Conservation (phyloP, 2,329 filamentous ascomycete species). For the Penicillium verrucosum region DNA sequence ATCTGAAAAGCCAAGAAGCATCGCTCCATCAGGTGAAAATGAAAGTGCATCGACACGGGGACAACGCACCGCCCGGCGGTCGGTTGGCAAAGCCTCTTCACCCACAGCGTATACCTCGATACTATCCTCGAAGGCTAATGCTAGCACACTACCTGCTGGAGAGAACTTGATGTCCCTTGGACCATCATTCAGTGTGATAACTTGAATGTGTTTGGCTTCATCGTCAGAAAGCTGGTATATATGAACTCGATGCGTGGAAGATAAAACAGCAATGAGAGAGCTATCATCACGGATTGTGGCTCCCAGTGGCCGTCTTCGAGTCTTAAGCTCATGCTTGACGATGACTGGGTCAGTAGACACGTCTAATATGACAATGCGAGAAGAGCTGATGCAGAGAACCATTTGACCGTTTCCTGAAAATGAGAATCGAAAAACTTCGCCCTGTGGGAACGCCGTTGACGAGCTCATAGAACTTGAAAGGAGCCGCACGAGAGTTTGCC, state of each 20-base stretch:
- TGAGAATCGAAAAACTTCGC: conserved; percentile 81
- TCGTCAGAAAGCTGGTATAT: conserved; percentile 68
- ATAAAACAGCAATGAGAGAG: conserved; percentile 71
- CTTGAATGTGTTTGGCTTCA: conserved; percentile 68
- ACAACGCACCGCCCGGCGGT: conserved; percentile 74
- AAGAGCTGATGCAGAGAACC: conserved; percentile 79
- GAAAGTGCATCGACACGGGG: conserved; percentile 69
- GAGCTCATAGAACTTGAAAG: conserved; percentile 82
- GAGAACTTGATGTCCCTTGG: conserved; percentile 77
- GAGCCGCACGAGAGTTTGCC: conserved; percentile 69
- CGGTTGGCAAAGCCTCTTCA: conserved; percentile 60
- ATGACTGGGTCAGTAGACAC: conserved; percentile 57
- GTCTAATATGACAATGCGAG: conserved; percentile 76
- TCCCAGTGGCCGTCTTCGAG: conserved; percentile 69
- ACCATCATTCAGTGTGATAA: conserved; percentile 72
- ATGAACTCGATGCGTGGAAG: conserved; percentile 78
- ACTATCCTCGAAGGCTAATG: conserved; percentile 81
- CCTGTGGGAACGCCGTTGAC: conserved; percentile 72
- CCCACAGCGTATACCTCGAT: conserved; percentile 80
- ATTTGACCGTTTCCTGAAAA: conserved; percentile 72
- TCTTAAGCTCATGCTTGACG: conserved; percentile 75
- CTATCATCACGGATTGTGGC: conserved; percentile 78
- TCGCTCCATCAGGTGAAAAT: conserved; percentile 75
- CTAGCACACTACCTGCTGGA: conserved; percentile 75
- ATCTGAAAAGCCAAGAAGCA: conserved; percentile 72